Base-by-base conservation (phyloP, 192 early-diverging fungal genomes). In the Diversispora epigaea region DNA sequence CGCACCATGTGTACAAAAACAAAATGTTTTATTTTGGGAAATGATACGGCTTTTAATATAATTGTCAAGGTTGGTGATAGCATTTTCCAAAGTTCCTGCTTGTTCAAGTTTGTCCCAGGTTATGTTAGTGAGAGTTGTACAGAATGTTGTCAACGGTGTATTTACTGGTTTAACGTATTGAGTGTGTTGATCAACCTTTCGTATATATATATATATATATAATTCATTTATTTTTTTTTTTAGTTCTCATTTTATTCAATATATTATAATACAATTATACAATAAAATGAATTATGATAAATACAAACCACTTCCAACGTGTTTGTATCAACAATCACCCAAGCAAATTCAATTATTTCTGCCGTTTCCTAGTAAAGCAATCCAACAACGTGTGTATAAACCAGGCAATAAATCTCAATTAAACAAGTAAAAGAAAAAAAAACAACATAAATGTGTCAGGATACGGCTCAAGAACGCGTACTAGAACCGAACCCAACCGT, bases 1-100 rank as follows among this genome's bases (percentile, higher is more conserved):
- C 7, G 89, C 91, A 43, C 88, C 89, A 77, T 92, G 91, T 2
- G 90, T 89, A 41, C 91, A 90, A 78, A 93, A 89, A 56, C 87
- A 86, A 76, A 93, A 90, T 3, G 81, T 79, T 21, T 81, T 79
- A 8, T 78, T 80, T 64, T 87, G 75, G 41, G 79, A 74, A 14
- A 83, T 70, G 32, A 90, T 85, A 64, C 90, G 81, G 0, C 64
- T 77, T 40, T 82, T 78, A 46, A 92, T 83, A 56, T 84, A 91
- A 8, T 66, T 45, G 63, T 89, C 83, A 25, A 92, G 58, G 10
- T 81, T 69, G 3, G 76, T 54, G 9, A 91, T 83, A 9, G 91
- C 91, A 8, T 85, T 83, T 1, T 76, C 68, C 4, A 92, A 80
- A 17, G 82, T 83, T n/a, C 83, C 85, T 8, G 85, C 87, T 9